A percentile compares a stretch with the other conserved stretches of the same genome.
Evolutionary conservation across 1,139 yeast genomes (phyloP).

Genomic region (Lodderomyces margitis): DNA sequence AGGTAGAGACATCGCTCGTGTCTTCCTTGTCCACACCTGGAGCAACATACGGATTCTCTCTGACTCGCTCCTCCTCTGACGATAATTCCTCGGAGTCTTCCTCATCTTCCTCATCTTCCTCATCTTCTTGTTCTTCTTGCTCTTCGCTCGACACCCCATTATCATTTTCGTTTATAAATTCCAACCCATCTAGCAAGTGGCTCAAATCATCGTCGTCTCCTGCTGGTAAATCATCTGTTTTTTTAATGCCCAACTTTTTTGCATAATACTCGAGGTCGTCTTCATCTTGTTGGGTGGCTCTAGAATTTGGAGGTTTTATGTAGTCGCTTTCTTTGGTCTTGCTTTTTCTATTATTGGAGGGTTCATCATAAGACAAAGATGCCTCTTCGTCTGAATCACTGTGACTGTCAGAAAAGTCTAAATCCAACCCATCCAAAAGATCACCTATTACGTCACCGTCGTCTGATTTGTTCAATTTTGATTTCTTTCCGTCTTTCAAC

Average conservation of each 20-base stretch:
- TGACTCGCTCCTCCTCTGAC: conserved; percentile 25
- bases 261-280: conserved; percentile 83
- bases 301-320: conserved; percentile 22
- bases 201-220: conserved; percentile 68
- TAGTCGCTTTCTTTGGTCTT: conserved; percentile 14
- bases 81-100: conserved; percentile 23
- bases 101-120: conserved; percentile 77
- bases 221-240: conserved; percentile 41
- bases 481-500: conserved; percentile 49
- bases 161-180: conserved; percentile 45
- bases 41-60: conserved; percentile 86
- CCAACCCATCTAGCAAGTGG: conserved; percentile 75
- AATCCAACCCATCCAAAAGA: conserved; percentile 72
- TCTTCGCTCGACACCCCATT: conserved; percentile 16
- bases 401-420: conserved; percentile 35
- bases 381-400: conserved; percentile 6
- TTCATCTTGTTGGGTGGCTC: conserved; percentile 59
- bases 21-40: conserved; percentile 38
- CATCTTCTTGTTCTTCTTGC: conserved; percentile 56
- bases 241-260: conserved; percentile 71
- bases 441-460: conserved; percentile 74
- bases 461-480: conserved; percentile 44
- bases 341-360: neutral
- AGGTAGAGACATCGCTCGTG: conserved; percentile 18
- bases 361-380: neutral